Evolutionary conservation across 768 basidiomycete genomes (phyloP).

Genomic region (Termitomyces sp.): DNA sequence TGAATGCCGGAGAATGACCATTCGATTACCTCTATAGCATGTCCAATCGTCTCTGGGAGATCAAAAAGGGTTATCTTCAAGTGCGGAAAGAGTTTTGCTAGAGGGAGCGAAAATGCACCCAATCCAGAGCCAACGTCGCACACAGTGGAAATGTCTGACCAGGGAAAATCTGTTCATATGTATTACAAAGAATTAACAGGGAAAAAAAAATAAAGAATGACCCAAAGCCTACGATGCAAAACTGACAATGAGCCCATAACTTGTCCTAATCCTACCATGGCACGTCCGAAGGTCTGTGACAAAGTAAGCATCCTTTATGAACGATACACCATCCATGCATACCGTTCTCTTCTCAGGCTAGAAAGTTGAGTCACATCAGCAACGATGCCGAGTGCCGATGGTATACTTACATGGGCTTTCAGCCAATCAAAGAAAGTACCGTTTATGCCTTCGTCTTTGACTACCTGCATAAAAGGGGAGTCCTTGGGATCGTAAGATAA

Average conservation of each 20-base stretch:
- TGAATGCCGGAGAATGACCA: neutral
- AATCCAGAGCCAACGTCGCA: slow-evolving; percentile 37
- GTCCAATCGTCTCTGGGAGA: slow-evolving; percentile 23
- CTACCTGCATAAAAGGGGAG: slow-evolving; percentile 13
- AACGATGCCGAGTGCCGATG: neutral
- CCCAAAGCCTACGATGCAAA: slow-evolving; percentile 19
- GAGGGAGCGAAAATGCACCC: slow-evolving; percentile 28
- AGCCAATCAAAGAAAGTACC: slow-evolving; percentile 7
- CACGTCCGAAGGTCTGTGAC: slow-evolving; percentile 20
- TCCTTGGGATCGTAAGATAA: slow-evolving; percentile 10
- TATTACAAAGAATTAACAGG: too few species aligned
- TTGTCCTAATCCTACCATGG: slow-evolving; percentile 28
- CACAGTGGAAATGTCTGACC: slow-evolving; percentile 20
- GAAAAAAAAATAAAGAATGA: too few species aligned
- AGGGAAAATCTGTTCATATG: slow-evolving; percentile 8
- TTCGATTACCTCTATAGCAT: slow-evolving; percentile 19
- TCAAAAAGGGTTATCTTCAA: slow-evolving; percentile 33
- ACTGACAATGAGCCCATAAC: slow-evolving; percentile 27
- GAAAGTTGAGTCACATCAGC: neutral
- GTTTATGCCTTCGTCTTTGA: slow-evolving; percentile 2
- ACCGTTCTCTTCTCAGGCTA: slow-evolving; percentile 5
- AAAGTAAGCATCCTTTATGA: neutral
- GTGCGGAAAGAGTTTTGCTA: slow-evolving; percentile 28
- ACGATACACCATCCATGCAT: neutral
- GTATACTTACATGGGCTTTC: neutral